These are phyloP conservation scores for Talaromyces stipitatus DNA, from an alignment of 495 filamentous ascomycete genomes.

Conservation along the genomic window DNA sequence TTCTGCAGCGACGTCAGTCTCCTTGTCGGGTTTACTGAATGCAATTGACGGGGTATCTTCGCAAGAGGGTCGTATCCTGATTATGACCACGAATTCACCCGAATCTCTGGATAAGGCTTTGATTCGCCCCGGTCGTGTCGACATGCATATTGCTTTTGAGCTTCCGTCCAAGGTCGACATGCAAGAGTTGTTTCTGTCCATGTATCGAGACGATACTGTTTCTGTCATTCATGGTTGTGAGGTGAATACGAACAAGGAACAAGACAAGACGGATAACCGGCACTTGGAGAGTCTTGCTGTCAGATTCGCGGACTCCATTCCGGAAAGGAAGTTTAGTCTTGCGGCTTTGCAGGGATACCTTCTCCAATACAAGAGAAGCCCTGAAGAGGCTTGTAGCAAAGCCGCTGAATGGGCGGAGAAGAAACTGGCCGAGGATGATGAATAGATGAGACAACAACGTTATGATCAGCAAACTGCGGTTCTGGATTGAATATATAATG, in stretches of 20 bases:
- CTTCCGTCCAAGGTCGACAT: slow-evolving; percentile 55
- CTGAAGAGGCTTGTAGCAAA: slow-evolving; percentile 54
- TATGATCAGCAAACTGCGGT: too few relatives aligned
- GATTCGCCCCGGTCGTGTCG: slow-evolving; percentile 68
- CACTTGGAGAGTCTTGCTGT: slow-evolving; percentile 27
- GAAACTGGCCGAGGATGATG: slow-evolving; percentile 46
- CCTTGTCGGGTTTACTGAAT: slow-evolving; percentile 70
- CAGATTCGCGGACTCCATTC: slow-evolving; percentile 55
- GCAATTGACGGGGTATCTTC: slow-evolving; percentile 76
- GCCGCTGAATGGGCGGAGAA: slow-evolving; percentile 48
- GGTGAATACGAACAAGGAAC: slow-evolving; percentile 2
- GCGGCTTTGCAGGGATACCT: slow-evolving; percentile 76
- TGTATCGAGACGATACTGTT: slow-evolving; percentile 38
- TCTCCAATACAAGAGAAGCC: slow-evolving; percentile 34
- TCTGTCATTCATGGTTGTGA: not conserved
- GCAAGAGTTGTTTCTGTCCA: slow-evolving; percentile 53
- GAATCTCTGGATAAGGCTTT: slow-evolving; percentile 68
- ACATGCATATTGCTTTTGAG: slow-evolving; percentile 60
- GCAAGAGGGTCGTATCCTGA: slow-evolving; percentile 70
- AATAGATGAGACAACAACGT: too few relatives aligned
- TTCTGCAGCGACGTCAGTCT: slow-evolving; percentile 31
- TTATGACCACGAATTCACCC: slow-evolving; percentile 77
- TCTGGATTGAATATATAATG: too few relatives aligned
- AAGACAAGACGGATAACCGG: not conserved
- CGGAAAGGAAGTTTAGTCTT: slow-evolving; percentile 57